Conservation (phyloP, 2,329 filamentous ascomycete species). For the Didymosphaeria variabile region DNA sequence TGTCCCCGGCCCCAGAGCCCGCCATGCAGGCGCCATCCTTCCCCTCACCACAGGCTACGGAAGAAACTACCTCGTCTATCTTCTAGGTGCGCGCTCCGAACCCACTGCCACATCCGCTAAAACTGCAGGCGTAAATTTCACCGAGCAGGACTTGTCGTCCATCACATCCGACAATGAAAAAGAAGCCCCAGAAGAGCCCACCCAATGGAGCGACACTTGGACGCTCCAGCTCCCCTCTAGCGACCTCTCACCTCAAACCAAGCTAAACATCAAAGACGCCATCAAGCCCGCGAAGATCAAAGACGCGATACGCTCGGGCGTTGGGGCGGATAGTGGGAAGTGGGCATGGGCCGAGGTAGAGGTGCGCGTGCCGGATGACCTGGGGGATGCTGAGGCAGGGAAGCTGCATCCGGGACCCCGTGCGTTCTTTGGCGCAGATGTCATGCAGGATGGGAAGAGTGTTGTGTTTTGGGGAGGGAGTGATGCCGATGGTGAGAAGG, state of each 20-base stretch:
- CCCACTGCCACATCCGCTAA: conserved; percentile 14
- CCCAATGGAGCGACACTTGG: conserved; percentile 55
- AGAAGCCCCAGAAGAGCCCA: conserved; percentile 23
- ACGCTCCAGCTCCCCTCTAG: conserved; percentile 55
- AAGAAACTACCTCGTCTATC: conserved; percentile 55
- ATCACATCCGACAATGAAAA: not conserved
- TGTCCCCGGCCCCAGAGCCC: conserved; percentile 53
- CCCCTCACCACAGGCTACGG: conserved; percentile 56
- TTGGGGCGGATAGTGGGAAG: conserved; percentile 53
- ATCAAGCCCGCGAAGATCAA: conserved; percentile 57
- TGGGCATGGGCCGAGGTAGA: conserved; percentile 55
- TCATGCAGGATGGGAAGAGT: conserved; percentile 44
- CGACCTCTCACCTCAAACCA: conserved; percentile 34
- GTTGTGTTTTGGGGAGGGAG: conserved; percentile 56
- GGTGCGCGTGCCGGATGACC: conserved; percentile 46
- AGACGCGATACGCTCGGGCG: conserved; percentile 51
- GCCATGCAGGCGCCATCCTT: conserved; percentile 50
- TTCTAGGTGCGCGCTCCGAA: conserved; percentile 47
- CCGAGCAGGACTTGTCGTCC: not conserved
- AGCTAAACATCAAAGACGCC: conserved; percentile 34
- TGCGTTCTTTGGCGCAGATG: conserved; percentile 53
- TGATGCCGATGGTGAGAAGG: conserved; percentile 53
- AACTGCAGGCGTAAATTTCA: conserved; percentile 1
- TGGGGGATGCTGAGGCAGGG: conserved; percentile 48
- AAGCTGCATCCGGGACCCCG: conserved; percentile 57